phyloP scores from a whole-genome alignment of 257 asterid species.

The Nicotiana benthamiana region DNA sequence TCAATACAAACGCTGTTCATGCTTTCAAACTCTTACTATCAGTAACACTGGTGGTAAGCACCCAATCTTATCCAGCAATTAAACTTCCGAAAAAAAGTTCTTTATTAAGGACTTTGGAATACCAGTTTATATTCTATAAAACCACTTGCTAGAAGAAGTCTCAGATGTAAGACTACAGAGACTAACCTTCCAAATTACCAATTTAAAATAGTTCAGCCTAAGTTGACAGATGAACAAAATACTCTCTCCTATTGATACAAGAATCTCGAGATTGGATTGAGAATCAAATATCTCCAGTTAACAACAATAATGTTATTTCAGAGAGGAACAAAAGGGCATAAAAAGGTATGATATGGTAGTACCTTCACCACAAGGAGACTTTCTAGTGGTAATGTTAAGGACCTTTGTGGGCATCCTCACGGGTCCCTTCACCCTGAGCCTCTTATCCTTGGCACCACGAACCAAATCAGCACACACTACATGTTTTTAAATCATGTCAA shows the following conservation, averaged over 20 bases:
- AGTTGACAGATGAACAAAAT: background rate
- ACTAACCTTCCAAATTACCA: background rate
- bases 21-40: background rate
- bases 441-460: constrained; percentile 16
- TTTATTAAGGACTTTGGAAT: background rate
- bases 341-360: background rate
- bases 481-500: background rate
- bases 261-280: background rate
- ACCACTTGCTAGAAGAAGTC: background rate
- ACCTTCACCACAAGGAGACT: constrained; percentile 26
- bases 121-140: background rate
- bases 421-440: constrained; percentile 13
- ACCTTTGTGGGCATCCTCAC: constrained; percentile 25
- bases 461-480: constrained; percentile 14
- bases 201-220: background rate
- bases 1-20: background rate
- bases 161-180: background rate
- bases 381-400: constrained; percentile 20
- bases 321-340: background rate
- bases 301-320: background rate
- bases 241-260: background rate
- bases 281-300: background rate
- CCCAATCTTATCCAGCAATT: background rate
- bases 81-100: no score
- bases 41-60: background rate